These are phyloP conservation scores for Geum urbanum DNA, from an alignment of 306 rosid genomes.

Conservation along the genomic window DNA sequence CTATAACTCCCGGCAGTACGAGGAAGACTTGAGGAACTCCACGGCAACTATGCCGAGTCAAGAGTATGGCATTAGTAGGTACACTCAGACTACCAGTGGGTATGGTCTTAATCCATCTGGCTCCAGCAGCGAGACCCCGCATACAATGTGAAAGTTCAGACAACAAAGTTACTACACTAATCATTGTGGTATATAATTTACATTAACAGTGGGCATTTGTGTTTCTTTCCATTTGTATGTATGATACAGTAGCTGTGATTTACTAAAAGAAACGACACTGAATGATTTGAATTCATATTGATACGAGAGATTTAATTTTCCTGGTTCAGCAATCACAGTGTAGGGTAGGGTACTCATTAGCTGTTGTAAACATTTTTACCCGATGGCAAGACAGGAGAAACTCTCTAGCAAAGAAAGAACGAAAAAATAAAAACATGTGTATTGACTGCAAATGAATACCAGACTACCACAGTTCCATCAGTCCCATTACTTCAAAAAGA, in stretches of 20 bases:
- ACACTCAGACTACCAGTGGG: constrained; percentile 44
- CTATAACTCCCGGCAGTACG: constrained; percentile 22
- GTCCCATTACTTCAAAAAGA: constrained; percentile 28
- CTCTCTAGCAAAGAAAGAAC: constrained; percentile 11
- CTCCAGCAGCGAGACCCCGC: constrained; percentile 37
- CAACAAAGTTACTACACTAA: background rate
- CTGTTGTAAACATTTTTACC: background rate
- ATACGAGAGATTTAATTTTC: background rate
- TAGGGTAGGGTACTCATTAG: background rate
- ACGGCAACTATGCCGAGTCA: constrained; percentile 28
- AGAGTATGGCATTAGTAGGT: constrained; percentile 28
- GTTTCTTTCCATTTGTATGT: background rate
- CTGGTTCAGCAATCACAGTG: background rate
- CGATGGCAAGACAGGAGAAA: background rate
- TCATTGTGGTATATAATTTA: constrained; percentile 6
- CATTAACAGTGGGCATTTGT: background rate
- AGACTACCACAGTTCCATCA: constrained; percentile 19
- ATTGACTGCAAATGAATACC: constrained; percentile 23
- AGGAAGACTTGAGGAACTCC: constrained; percentile 32
- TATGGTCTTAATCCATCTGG: constrained; percentile 36
- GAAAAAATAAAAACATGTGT: background rate
- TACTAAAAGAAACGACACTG: background rate
- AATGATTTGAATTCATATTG: background rate
- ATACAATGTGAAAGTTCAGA: constrained; percentile 17
- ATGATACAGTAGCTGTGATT: background rate